Conservation (phyloP, 2,329 filamentous ascomycete genomes). For the Bipolaris oryzae region DNA sequence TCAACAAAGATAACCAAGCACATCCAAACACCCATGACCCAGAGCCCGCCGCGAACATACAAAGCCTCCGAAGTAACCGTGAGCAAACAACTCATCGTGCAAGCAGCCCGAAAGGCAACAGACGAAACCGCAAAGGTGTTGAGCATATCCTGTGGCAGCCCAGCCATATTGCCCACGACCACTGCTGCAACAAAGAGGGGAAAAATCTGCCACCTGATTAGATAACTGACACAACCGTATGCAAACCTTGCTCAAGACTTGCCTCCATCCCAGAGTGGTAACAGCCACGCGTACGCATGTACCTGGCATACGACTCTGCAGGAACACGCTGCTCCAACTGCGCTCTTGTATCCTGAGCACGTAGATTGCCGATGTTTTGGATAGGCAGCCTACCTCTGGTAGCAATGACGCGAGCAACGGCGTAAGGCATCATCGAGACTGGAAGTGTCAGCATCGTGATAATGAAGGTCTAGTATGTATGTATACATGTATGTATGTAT, state of each 20-base stretch:
- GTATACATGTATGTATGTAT: too few relatives aligned
- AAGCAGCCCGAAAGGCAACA: slow-evolving; percentile 45
- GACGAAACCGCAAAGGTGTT: slow-evolving; percentile 46
- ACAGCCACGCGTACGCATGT: slow-evolving; percentile 54
- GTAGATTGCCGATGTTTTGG: slow-evolving; percentile 55
- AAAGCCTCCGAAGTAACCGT: slow-evolving; percentile 32
- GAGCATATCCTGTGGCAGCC: slow-evolving; percentile 41
- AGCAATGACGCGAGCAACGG: slow-evolving; percentile 47
- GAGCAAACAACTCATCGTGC: slow-evolving; percentile 48
- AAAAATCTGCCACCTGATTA: slow-evolving; percentile 41
- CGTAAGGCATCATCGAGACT: slow-evolving; percentile 51
- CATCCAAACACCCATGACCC: slow-evolving; percentile 24
- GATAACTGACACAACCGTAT: background rate
- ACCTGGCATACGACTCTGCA: slow-evolving; percentile 47
- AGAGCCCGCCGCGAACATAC: slow-evolving; percentile 27
- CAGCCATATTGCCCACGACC: slow-evolving; percentile 52
- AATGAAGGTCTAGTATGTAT: background rate
- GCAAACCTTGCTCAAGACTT: background rate
- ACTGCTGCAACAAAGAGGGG: slow-evolving; percentile 54
- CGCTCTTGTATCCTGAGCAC: slow-evolving; percentile 42
- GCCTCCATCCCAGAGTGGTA: slow-evolving; percentile 55
- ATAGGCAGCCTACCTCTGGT: slow-evolving; percentile 43
- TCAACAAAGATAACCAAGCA: slow-evolving; percentile 32
- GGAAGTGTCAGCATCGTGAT: slow-evolving; percentile 2
- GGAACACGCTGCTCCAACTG: slow-evolving; percentile 48